Evolutionary conservation across 805 yeast species (phyloP).

Genomic region (Candida easanensis): DNA sequence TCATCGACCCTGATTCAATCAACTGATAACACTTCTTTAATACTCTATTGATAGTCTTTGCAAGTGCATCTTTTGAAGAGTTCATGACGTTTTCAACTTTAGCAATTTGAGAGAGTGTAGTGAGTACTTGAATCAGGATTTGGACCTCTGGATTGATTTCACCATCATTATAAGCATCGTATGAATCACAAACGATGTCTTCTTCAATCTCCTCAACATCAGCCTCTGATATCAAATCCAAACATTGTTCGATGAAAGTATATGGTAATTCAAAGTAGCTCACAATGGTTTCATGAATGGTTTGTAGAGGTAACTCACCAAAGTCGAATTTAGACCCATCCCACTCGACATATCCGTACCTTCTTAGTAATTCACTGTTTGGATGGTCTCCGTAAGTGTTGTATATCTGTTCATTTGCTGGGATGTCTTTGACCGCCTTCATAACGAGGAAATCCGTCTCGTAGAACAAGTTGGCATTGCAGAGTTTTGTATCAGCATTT

Average conservation of each 20-base stretch:
- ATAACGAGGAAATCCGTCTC: constrained; percentile 54
- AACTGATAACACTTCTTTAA: constrained; percentile 61
- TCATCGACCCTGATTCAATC: constrained; percentile 45
- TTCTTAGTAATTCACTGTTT: constrained; percentile 82
- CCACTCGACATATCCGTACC: constrained; percentile 87
- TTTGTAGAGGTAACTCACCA: constrained; percentile 62
- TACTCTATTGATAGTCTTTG: constrained; percentile 43
- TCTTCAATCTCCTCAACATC: constrained; percentile 38
- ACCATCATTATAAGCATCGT: constrained; percentile 58
- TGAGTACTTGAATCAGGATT: constrained; percentile 50
- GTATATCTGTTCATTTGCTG: constrained; percentile 69
- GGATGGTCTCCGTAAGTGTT: constrained; percentile 92
- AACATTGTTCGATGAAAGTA: constrained; percentile 35
- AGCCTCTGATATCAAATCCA: constrained; percentile 21
- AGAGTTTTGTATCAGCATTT: constrained; percentile 76
- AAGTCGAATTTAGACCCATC: constrained; percentile 73
- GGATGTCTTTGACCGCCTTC: constrained; percentile 62
- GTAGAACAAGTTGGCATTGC: constrained; percentile 70
- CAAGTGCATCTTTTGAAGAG: constrained; percentile 12
- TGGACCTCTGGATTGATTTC: constrained; percentile 59
- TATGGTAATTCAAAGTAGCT: constrained; percentile 30
- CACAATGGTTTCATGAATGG: constrained; percentile 30
- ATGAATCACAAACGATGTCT: constrained; percentile 49
- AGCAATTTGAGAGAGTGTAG: constrained; percentile 33
- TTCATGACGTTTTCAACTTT: constrained; percentile 6